phyloP scores from a whole-genome alignment of 2,329 filamentous ascomycete species.

The Exophiala bonariae region DNA sequence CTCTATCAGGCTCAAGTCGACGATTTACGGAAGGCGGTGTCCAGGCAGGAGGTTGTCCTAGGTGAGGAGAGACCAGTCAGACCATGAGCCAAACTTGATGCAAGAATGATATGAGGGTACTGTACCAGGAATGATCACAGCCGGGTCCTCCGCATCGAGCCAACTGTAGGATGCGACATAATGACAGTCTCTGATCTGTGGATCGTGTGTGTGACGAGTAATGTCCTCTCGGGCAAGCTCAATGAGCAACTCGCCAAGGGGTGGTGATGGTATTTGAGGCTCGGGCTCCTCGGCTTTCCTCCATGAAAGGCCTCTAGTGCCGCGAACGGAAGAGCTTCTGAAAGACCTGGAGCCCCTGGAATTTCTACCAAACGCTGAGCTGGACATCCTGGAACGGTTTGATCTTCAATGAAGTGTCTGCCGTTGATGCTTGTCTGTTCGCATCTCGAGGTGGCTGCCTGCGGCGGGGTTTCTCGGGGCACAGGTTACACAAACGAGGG shows the following conservation, averaged over 20 bases:
- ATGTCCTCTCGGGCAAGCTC: constrained; percentile 6
- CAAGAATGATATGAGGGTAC: constrained; percentile 3
- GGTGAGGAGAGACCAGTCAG: constrained; percentile 1
- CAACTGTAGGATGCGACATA: constrained; percentile 57
- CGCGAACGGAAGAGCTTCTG: neutral
- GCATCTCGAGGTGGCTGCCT: neutral
- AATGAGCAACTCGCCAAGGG: constrained; percentile 1
- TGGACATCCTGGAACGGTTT: neutral
- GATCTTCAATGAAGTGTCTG: neutral
- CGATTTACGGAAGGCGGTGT: constrained; percentile 39
- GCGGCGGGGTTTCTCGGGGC: neutral
- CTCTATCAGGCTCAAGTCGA: constrained; percentile 45
- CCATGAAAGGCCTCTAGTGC: neutral
- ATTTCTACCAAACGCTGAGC: neutral
- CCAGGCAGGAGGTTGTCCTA: constrained; percentile 55
- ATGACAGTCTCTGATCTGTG: constrained; percentile 39
- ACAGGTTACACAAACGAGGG: neutral
- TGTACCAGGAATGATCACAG: constrained; percentile 49
- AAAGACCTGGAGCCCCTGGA: neutral
- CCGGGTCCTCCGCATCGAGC: constrained; percentile 38
- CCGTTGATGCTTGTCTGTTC: neutral
- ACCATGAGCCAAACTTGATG: constrained; percentile 6
- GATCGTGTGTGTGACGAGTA: constrained; percentile 2
- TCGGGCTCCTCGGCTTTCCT: neutral
- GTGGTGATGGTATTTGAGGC: neutral